These are phyloP conservation scores for Musa troglodytarum DNA, from an alignment of 176 grass and related monocot species.

Conservation along the genomic window DNA sequence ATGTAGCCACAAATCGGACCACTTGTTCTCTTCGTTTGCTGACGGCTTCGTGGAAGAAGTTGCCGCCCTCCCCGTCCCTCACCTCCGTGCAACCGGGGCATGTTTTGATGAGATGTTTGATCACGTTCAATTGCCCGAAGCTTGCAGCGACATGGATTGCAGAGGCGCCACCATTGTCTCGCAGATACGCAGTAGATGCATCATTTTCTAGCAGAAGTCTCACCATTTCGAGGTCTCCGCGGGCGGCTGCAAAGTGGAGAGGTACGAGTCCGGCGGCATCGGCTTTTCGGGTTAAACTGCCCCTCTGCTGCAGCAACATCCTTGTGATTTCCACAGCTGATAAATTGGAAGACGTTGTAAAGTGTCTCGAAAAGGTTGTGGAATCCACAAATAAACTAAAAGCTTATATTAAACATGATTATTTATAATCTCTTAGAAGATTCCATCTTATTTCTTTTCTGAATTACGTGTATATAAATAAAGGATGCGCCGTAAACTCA, in stretches of 20 bases:
- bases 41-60: conserved; percentile 5
- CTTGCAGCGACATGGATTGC: conserved; percentile 16
- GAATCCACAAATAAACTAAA: too few species aligned
- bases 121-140: not conserved
- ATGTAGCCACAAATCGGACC: not conserved
- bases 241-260: conserved; percentile 10
- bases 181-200: conserved; percentile 4
- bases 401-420: too few species aligned
- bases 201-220: not conserved
- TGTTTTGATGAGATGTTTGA: not conserved
- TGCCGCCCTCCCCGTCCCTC: not conserved
- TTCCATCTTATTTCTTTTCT: too few species aligned
- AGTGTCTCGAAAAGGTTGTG: too few species aligned
- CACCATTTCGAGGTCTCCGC: not conserved
- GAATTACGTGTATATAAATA: too few species aligned
- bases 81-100: not conserved
- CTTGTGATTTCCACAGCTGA: not conserved
- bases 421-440: too few species aligned
- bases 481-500: too few species aligned
- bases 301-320: not conserved
- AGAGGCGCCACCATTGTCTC: conserved; percentile 10
- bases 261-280: conserved; percentile 3
- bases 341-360: not conserved
- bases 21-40: not conserved
- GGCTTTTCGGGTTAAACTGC: not conserved